phyloP scores from a whole-genome alignment of 2,329 filamentous ascomycete species.

The Nothophaeocryptopus gaeumannii region DNA sequence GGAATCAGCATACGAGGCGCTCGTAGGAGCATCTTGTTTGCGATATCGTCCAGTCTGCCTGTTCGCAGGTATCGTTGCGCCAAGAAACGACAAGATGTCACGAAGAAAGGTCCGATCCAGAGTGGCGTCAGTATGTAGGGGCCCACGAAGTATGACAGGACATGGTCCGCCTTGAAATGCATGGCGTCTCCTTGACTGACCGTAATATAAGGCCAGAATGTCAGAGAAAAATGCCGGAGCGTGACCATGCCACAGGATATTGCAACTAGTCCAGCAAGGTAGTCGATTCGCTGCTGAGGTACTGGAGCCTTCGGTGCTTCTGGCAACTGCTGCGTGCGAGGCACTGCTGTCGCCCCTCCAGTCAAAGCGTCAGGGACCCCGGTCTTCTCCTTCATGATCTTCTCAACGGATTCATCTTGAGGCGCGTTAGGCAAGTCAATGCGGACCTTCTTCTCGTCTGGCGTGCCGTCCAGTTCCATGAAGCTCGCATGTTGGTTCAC shows the following conservation, averaged over 20 bases:
- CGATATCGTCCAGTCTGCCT: constrained; percentile 44
- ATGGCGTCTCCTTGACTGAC: constrained; percentile 32
- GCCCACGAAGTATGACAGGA: constrained; percentile 43
- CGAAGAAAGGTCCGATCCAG: constrained; percentile 51
- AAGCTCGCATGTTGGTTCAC: constrained; percentile 19
- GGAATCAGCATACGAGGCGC: constrained; percentile 49
- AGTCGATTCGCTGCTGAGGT: constrained; percentile 40
- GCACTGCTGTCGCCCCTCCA: constrained; percentile 17
- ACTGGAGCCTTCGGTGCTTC: constrained; percentile 15
- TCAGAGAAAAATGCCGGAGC: constrained; percentile 45
- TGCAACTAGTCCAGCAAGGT: constrained; percentile 48
- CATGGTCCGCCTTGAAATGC: constrained; percentile 43
- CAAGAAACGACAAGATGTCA: constrained; percentile 49
- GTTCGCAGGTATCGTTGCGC: constrained; percentile 42
- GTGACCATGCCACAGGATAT: constrained; percentile 47
- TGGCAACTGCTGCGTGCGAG: constrained; percentile 17
- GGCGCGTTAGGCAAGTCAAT: constrained; percentile 16
- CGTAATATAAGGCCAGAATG: constrained; percentile 38
- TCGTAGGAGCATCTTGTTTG: constrained; percentile 45
- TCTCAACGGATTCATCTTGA: constrained; percentile 17
- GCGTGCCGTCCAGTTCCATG: constrained; percentile 17
- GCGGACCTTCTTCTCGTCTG: constrained; percentile 3
- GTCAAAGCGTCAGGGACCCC: constrained; percentile 21
- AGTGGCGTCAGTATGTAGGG: constrained; percentile 47
- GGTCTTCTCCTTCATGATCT: constrained; percentile 13